Evolutionary conservation across 306 rosid species (phyloP).

Genomic region (Rubus idaeus): DNA sequence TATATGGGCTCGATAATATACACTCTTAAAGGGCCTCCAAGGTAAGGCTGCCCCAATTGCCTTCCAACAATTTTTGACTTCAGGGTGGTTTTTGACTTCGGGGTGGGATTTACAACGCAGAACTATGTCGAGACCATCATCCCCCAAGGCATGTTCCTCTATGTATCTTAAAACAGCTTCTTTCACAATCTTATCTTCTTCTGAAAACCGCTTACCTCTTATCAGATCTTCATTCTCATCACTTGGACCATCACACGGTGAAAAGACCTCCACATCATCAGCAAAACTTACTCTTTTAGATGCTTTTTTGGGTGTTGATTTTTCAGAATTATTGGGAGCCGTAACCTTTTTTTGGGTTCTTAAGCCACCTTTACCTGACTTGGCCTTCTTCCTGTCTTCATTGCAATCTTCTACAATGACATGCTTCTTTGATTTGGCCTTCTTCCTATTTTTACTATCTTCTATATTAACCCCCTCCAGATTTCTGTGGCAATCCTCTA

Average conservation of each 20-base stretch:
- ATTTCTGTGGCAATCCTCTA: no score
- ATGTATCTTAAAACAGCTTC: slow-evolving; percentile 52
- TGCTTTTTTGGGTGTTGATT: neutral
- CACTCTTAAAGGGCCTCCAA: slow-evolving; percentile 37
- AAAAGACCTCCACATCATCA: slow-evolving; percentile 51
- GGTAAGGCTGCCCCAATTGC: slow-evolving; percentile 55
- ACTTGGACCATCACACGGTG: slow-evolving; percentile 12
- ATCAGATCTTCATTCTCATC: slow-evolving; percentile 16
- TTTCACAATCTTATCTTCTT: slow-evolving; percentile 51
- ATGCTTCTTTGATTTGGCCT: slow-evolving; percentile 15
- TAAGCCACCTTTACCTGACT: slow-evolving; percentile 1
- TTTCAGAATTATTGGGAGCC: neutral
- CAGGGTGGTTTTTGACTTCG: neutral
- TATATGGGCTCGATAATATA: no score
- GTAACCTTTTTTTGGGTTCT: slow-evolving; percentile 15
- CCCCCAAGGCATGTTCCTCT: slow-evolving; percentile 50
- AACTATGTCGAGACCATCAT: slow-evolving; percentile 55
- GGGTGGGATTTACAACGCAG: slow-evolving; percentile 32
- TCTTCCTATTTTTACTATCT: neutral
- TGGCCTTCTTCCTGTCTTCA: neutral
- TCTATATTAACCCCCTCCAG: no score
- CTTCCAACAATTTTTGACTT: slow-evolving; percentile 59
- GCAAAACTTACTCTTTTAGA: slow-evolving; percentile 58
- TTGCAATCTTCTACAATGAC: neutral
- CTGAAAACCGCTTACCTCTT: slow-evolving; percentile 56